phyloP scores from a whole-genome alignment of 352 stramenopile species.

The Phytophthora crassamura region DNA sequence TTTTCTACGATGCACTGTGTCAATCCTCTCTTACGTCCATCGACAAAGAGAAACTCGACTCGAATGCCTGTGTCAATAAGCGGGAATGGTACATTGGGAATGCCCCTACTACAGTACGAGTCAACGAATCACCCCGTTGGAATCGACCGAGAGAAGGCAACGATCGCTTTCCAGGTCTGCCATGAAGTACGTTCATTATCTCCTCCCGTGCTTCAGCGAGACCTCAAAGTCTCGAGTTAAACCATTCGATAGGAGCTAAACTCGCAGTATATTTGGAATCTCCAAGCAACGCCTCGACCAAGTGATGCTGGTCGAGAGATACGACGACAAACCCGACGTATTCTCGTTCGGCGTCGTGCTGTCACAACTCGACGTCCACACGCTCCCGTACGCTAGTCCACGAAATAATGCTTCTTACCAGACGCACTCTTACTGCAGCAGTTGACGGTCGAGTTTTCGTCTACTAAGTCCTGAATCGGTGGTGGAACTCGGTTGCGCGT shows the following conservation, averaged over 20 bases:
- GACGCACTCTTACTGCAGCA: conserved; percentile 48
- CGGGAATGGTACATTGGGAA: too few relatives aligned
- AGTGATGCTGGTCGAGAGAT: conserved; percentile 39
- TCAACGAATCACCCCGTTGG: conserved; percentile 13
- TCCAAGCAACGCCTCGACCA: conserved; percentile 28
- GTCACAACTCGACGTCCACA: conserved; percentile 39
- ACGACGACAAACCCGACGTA: conserved; percentile 47
- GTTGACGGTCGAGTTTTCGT: conserved; percentile 42
- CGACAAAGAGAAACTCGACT: too few relatives aligned
- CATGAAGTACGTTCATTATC: conserved; percentile 40
- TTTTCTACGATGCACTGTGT: too few relatives aligned
- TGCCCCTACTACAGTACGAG: too few relatives aligned
- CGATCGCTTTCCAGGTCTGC: conserved; percentile 33
- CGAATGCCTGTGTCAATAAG: too few relatives aligned
- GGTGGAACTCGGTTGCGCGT: conserved; percentile 35
- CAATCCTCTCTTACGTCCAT: too few relatives aligned
- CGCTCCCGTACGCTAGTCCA: conserved; percentile 38
- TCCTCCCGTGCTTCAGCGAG: conserved; percentile 41
- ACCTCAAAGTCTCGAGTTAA: conserved; percentile 41
- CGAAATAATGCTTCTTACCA: too few relatives aligned
- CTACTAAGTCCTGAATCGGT: conserved; percentile 7
- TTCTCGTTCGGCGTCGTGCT: conserved; percentile 49
- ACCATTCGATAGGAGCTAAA: too few relatives aligned
- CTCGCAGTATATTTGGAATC: too few relatives aligned
- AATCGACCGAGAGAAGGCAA: conserved; percentile 39